These are phyloP conservation scores for Cladorrhinum sp. DNA, from an alignment of 2,329 filamentous ascomycete species.

Conservation along the genomic window DNA sequence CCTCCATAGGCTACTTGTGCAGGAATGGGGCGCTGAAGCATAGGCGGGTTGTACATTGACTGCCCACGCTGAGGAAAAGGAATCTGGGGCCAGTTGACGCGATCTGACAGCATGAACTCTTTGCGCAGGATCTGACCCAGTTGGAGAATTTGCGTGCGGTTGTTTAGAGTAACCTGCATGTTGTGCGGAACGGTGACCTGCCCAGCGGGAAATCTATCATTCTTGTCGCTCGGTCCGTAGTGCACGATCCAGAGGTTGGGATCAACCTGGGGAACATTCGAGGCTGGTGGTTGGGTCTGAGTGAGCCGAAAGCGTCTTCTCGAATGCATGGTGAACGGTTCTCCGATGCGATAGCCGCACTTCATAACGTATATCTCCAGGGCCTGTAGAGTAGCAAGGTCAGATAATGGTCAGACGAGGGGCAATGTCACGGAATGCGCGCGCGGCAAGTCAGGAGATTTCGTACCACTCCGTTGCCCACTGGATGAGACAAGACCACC, in stretches of 20 bases:
- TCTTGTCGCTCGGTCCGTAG: slow-evolving; percentile 74
- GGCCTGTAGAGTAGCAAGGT: slow-evolving; percentile 50
- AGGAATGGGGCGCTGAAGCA: slow-evolving; percentile 48
- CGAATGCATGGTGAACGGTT: slow-evolving; percentile 71
- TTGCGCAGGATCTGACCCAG: slow-evolving; percentile 83
- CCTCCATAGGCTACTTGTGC: slow-evolving; percentile 59
- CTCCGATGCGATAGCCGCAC: slow-evolving; percentile 73
- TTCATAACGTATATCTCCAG: slow-evolving; percentile 87
- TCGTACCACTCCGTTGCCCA: slow-evolving; percentile 58
- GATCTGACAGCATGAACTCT: slow-evolving; percentile 91
- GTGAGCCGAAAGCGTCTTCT: slow-evolving; percentile 83
- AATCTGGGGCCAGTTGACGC: slow-evolving; percentile 85
- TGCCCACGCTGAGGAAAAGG: slow-evolving; percentile 59
- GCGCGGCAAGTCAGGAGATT: background rate
- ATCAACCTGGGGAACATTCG: slow-evolving; percentile 69
- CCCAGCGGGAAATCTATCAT: slow-evolving; percentile 67
- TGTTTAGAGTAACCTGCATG: slow-evolving; percentile 58
- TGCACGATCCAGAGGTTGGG: slow-evolving; percentile 87
- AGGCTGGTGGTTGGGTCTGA: slow-evolving; percentile 65
- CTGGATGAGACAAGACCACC: slow-evolving; percentile 70
- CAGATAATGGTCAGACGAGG: background rate
- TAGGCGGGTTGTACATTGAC: slow-evolving; percentile 48
- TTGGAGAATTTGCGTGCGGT: slow-evolving; percentile 62
- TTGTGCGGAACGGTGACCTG: slow-evolving; percentile 64
- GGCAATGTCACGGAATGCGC: background rate